Evolutionary conservation across 495 filamentous ascomycete genomes (phyloP).

Genomic region (Penicillium alfredii): DNA sequence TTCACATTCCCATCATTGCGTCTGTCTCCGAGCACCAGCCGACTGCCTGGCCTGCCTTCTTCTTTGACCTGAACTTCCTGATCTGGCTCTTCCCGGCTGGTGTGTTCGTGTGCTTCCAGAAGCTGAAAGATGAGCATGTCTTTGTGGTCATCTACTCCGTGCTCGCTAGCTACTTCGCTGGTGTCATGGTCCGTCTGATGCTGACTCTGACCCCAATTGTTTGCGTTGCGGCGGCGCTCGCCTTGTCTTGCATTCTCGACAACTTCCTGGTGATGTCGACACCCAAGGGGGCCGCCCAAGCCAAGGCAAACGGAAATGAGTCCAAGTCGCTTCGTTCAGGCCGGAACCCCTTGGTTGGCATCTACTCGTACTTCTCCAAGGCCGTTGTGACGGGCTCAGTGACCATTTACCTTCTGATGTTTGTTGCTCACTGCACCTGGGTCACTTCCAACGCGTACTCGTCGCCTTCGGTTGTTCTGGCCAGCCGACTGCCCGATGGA

Average conservation of each 20-base stretch:
- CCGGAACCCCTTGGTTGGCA: slow-evolving; percentile 68
- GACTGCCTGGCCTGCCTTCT: slow-evolving; percentile 99
- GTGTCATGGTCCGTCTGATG: slow-evolving; percentile 99
- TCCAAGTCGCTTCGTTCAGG: slow-evolving; percentile 62
- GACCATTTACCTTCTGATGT: slow-evolving; percentile 77
- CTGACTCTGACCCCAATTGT: slow-evolving; percentile 94
- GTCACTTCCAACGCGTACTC: slow-evolving; percentile 99
- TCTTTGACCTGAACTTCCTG: slow-evolving; percentile 96
- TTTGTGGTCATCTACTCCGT: slow-evolving; percentile 97
- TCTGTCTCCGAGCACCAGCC: slow-evolving; percentile 99
- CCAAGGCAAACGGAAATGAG: slow-evolving; percentile 42
- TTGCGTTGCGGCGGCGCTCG: slow-evolving; percentile 89
- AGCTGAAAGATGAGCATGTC: slow-evolving; percentile 91
- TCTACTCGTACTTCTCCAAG: slow-evolving; percentile 79
- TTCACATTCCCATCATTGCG: slow-evolving; percentile 99
- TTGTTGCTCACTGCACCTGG: slow-evolving; percentile 98
- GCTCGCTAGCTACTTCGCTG: slow-evolving; percentile 94
- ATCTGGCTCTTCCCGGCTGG: slow-evolving; percentile 99
- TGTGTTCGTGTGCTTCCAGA: slow-evolving; percentile 96
- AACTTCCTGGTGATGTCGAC: slow-evolving; percentile 64
- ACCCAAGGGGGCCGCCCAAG: slow-evolving; percentile 39
- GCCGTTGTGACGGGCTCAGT: slow-evolving; percentile 61
- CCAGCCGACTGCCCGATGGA: slow-evolving; percentile 86
- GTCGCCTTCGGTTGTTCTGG: slow-evolving; percentile 94
- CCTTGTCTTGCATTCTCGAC: slow-evolving; percentile 82